phyloP scores from a whole-genome alignment of 2,329 filamentous ascomycete genomes.

The Didymosphaeria variabile region DNA sequence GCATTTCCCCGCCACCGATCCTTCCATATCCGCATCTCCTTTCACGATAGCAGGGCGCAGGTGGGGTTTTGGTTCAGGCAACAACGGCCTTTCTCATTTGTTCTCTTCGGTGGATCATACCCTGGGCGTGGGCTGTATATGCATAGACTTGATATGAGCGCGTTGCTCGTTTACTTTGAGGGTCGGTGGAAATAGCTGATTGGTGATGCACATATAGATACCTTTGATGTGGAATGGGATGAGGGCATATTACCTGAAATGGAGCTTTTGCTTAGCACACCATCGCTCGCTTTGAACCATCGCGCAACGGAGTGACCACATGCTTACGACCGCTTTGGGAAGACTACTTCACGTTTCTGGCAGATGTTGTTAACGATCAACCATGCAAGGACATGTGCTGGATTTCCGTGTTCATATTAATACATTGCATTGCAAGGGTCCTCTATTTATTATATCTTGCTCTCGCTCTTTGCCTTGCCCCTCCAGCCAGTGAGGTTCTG shows the following conservation, averaged over 20 bases:
- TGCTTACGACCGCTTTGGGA: too few relatives aligned
- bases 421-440: too few relatives aligned
- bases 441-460: conserved; percentile 33
- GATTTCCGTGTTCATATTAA: too few relatives aligned
- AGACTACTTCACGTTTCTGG: too few relatives aligned
- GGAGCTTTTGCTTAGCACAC: too few relatives aligned
- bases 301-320: too few relatives aligned
- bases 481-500: conserved; percentile 55
- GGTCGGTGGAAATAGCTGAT: background rate
- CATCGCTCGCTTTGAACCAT: too few relatives aligned
- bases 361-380: too few relatives aligned
- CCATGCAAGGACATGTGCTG: too few relatives aligned
- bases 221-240: background rate
- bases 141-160: background rate
- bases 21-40: conserved; percentile 22
- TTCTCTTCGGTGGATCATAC: background rate
- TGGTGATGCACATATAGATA: background rate
- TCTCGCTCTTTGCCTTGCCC: conserved; percentile 35
- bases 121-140: conserved; percentile 2
- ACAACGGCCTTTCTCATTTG: background rate
- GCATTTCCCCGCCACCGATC: conserved; percentile 46
- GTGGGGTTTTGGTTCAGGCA: conserved; percentile 4
- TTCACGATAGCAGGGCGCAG: conserved; percentile 7
- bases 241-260: background rate
- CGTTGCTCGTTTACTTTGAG: background rate